Percentiles rank a stretch among this genome's conserved stretches.
Evolutionary conservation across 108 stramenopile species (phyloP).

Genomic region (Craspedostauros australis): DNA sequence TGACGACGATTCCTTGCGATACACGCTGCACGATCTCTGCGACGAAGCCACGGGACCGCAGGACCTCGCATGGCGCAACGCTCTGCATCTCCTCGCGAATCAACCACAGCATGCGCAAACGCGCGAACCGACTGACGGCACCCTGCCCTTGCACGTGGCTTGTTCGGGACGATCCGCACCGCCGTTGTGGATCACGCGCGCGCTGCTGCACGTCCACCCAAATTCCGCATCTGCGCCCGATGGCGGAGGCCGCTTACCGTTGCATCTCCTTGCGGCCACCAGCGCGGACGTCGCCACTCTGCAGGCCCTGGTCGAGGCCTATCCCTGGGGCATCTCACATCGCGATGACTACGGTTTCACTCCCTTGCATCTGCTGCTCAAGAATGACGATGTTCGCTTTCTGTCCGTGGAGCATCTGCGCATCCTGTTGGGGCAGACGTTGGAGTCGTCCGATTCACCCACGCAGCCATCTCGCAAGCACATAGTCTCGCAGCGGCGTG

Average conservation of each 20-base stretch:
- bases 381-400: constrained; percentile 18
- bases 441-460: neutral
- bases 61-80: constrained; percentile 42
- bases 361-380: constrained; percentile 38
- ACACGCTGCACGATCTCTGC: constrained; percentile 42
- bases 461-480: neutral
- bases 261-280: constrained; percentile 39
- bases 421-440: constrained; percentile 31
- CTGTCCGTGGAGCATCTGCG: constrained; percentile 27
- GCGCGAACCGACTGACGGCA: constrained; percentile 21
- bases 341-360: constrained; percentile 34
- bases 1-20: too few relatives aligned
- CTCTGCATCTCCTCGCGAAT: constrained; percentile 23
- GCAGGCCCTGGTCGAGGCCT: constrained; percentile 39
- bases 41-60: constrained; percentile 26
- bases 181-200: constrained; percentile 29
- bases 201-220: constrained; percentile 25
- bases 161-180: constrained; percentile 25
- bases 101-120: constrained; percentile 30
- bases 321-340: constrained; percentile 32
- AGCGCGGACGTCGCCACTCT: constrained; percentile 28
- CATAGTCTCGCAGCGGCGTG: constrained; percentile 20
- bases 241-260: constrained; percentile 36
- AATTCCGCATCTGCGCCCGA: constrained; percentile 15
- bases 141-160: constrained; percentile 37